These are phyloP conservation scores for Zymoseptoria brevis DNA, from an alignment of 2,329 filamentous ascomycete genomes.

Conservation along the genomic window DNA sequence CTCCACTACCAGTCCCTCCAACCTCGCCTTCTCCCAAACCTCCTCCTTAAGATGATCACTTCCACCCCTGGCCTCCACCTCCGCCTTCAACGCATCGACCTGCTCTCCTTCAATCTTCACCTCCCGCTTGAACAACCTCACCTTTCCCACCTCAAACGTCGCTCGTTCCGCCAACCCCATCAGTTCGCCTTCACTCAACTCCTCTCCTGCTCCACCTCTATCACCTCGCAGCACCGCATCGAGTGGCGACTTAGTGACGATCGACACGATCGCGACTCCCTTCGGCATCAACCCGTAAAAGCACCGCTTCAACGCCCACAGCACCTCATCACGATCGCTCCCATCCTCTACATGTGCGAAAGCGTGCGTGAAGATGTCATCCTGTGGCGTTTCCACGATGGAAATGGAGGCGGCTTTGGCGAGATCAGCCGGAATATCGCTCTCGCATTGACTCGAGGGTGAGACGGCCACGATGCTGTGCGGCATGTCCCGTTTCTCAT, in stretches of 20 bases:
- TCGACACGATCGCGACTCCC: slow-evolving; percentile 5
- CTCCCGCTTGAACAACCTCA: slow-evolving; percentile 1
- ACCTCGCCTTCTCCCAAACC: slow-evolving; percentile 5
- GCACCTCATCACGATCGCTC: neutral
- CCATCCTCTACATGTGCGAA: slow-evolving; percentile 6
- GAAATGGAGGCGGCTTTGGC: neutral
- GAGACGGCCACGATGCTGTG: slow-evolving; percentile 1
- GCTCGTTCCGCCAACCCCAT: neutral
- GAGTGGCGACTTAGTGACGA: slow-evolving; percentile 3
- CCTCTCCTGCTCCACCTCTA: neutral
- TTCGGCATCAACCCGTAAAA: slow-evolving; percentile 5
- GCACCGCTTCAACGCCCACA: slow-evolving; percentile 4
- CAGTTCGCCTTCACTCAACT: neutral
- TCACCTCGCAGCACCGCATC: neutral
- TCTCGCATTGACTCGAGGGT: neutral
- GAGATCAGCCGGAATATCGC: neutral
- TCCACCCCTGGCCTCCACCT: slow-evolving; percentile 6
- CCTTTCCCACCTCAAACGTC: slow-evolving; percentile 2
- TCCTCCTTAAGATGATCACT: slow-evolving; percentile 5
- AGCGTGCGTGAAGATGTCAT: slow-evolving; percentile 7
- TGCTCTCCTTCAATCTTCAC: slow-evolving; percentile 4
- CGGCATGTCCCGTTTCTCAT: slow-evolving; percentile 1
- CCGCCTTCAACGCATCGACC: slow-evolving; percentile 1
- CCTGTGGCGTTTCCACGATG: neutral
- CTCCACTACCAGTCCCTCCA: slow-evolving; percentile 2